Evolutionary conservation across 352 stramenopile species (phyloP).

Genomic region (Phytophthora hybrid): DNA sequence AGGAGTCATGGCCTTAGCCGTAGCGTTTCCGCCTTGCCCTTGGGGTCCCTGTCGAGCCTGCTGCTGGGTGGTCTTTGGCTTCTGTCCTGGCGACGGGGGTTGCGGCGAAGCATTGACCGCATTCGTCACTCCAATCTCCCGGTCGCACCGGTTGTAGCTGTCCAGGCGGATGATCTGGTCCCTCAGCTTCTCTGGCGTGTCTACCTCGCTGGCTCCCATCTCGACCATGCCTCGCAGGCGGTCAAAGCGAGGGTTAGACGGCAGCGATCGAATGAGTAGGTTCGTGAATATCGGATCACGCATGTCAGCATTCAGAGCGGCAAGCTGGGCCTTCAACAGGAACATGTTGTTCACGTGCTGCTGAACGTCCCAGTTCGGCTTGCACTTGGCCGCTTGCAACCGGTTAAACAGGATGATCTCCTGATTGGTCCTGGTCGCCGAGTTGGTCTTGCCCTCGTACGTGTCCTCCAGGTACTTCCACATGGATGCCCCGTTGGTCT

Average conservation of each 20-base stretch:
- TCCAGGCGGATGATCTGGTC: constrained; percentile 16
- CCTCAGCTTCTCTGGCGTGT: constrained; percentile 13
- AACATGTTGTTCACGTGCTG: not conserved
- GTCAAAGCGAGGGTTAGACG: not conserved
- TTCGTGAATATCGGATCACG: not conserved
- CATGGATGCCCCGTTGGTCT: no score
- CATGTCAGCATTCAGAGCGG: not conserved
- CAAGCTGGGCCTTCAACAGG: not conserved
- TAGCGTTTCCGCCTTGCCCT: no score
- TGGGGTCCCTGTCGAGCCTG: no score
- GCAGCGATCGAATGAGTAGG: not conserved
- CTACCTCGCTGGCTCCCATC: not conserved
- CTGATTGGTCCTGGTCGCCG: no score
- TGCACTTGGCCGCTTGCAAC: no score
- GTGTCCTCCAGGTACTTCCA: no score
- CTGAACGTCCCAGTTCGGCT: not conserved
- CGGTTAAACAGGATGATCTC: not conserved
- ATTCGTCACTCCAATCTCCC: not conserved
- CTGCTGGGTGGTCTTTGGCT: not conserved
- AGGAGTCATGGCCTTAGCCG: no score
- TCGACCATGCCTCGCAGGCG: not conserved
- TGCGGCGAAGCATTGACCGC: not conserved
- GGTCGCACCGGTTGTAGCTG: constrained; percentile 20
- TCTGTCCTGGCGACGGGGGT: not conserved
- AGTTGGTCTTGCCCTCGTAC: no score